These are phyloP conservation scores for Trichoderma asperellum DNA, from an alignment of 2,329 filamentous ascomycete species.

Conservation along the genomic window DNA sequence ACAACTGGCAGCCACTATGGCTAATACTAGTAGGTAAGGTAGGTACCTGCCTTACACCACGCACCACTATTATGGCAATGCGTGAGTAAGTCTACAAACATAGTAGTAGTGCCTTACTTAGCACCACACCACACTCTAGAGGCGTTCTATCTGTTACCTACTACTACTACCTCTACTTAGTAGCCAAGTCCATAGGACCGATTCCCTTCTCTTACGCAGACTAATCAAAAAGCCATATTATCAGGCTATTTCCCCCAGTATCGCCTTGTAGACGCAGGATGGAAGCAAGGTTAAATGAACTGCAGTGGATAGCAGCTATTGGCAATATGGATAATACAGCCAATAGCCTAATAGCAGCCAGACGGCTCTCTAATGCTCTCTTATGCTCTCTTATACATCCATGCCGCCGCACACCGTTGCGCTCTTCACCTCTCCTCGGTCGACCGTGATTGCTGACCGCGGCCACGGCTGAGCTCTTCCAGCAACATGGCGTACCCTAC, in stretches of 20 bases:
- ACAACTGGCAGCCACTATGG: background rate
- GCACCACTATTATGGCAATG: too few relatives aligned
- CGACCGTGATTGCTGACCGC: background rate
- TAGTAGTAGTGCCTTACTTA: too few relatives aligned
- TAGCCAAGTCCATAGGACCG: background rate
- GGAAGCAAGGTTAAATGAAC: background rate
- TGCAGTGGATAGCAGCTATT: background rate
- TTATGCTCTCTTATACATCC: background rate
- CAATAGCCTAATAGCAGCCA: slow-evolving; percentile 21
- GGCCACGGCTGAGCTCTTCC: background rate
- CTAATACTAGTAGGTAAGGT: too few relatives aligned
- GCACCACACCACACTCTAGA: background rate
- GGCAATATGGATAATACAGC: slow-evolving; percentile 21
- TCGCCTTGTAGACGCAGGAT: background rate
- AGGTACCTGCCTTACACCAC: too few relatives aligned
- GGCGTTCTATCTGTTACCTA: background rate
- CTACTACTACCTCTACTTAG: too few relatives aligned
- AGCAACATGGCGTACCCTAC: slow-evolving; percentile 1
- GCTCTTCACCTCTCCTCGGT: background rate
- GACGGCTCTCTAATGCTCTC: too few relatives aligned
- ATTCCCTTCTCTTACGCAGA: background rate
- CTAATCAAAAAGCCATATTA: background rate
- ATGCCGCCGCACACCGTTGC: background rate
- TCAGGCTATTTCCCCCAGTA: background rate
- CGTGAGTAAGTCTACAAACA: background rate